Evolutionary conservation across 2,329 filamentous ascomycete species (phyloP).

Genomic region (Dothistroma septosporum): DNA sequence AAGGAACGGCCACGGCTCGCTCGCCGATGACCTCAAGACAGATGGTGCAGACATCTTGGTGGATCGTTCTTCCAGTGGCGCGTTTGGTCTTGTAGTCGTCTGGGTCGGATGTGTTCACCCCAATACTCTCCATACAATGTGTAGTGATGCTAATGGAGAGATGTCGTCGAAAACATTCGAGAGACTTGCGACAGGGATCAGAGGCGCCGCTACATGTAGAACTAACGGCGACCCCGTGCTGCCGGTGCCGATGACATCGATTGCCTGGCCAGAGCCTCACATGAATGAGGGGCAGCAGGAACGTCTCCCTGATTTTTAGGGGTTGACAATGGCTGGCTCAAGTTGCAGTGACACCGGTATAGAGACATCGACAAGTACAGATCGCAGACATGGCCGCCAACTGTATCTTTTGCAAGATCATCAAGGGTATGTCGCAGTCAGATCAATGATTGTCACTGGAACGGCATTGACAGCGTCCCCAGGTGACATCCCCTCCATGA

Average conservation of each 20-base stretch:
- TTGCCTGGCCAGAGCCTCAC: not conserved
- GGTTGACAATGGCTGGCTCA: not conserved
- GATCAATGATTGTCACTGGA: not conserved
- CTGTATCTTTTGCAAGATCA: constrained; percentile 98
- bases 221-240: not conserved
- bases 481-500: constrained; percentile 96
- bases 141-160: not conserved
- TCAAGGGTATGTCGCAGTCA: constrained; percentile 63
- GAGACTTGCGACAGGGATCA: not conserved
- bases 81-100: constrained; percentile 29
- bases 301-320: not conserved
- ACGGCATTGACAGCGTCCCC: constrained; percentile 9
- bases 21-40: constrained; percentile 76
- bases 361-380: not conserved
- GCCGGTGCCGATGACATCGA: constrained; percentile 1
- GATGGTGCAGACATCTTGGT: constrained; percentile 67
- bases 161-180: not conserved
- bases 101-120: constrained; percentile 1
- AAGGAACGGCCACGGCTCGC: constrained; percentile 67
- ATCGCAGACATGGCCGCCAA: constrained; percentile 44
- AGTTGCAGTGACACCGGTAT: not conserved
- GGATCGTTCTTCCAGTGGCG: constrained; percentile 17
- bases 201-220: not conserved
- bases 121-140: constrained; percentile 21
- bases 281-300: not conserved